Evolutionary conservation across 1,139 yeast species (phyloP).

Genomic region (Lodderomyces metapsilosis): DNA sequence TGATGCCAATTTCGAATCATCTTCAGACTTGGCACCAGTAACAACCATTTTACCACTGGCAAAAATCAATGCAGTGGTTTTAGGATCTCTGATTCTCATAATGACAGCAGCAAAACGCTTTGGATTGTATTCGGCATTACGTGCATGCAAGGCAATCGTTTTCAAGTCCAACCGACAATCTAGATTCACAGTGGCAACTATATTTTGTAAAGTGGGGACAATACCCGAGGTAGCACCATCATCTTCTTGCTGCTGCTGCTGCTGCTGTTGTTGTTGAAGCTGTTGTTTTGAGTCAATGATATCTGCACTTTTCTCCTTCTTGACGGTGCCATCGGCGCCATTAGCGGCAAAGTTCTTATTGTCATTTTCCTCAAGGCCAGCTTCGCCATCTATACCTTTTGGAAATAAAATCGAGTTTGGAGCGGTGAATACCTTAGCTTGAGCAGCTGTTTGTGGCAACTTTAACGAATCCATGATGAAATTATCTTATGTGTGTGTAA

Average conservation of each 20-base stretch:
- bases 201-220: conserved; percentile 94
- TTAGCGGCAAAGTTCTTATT: conserved; percentile 5
- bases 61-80: conserved; percentile 94
- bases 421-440: conserved; percentile 73
- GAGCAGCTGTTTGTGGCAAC: conserved; percentile 78
- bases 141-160: conserved; percentile 96
- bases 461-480: conserved; percentile 65
- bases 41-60: conserved; percentile 99
- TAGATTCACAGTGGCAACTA: conserved; percentile 95
- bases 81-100: conserved; percentile 99
- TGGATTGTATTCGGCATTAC: conserved; percentile 98
- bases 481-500: conserved; percentile 1
- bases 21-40: conserved; percentile 98
- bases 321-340: conserved; percentile 9
- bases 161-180: conserved; percentile 95
- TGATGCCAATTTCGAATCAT: conserved; percentile 94
- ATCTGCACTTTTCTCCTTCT: conserved; percentile 30
- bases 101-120: conserved; percentile 98
- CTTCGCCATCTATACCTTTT: conserved; percentile 35
- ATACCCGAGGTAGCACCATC: conserved; percentile 85
- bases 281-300: conserved; percentile 38
- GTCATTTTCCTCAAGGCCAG: conserved; percentile 12
- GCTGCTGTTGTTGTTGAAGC: not conserved
- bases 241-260: conserved; percentile 42
- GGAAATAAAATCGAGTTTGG: conserved; percentile 67